A percentile compares a stretch with the other conserved stretches of the same genome.
Conservation (phyloP, 371 early-diverging fungal species). For the Zopfochytrium polystomum region DNA sequence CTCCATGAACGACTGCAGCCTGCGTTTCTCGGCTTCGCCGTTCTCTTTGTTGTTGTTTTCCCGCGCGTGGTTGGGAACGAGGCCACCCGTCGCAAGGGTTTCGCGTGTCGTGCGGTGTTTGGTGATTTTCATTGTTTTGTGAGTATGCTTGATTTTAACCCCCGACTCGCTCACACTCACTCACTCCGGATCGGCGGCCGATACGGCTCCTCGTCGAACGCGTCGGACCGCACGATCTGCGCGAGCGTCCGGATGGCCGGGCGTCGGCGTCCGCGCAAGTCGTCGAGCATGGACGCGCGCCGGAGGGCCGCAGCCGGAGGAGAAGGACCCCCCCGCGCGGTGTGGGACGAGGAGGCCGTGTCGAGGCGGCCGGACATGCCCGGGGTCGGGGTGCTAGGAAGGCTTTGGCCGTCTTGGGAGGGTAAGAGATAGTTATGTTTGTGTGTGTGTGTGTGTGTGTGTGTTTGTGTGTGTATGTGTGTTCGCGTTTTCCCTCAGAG, state of each 20-base stretch:
- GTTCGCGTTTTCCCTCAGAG: not conserved
- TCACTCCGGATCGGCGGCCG: conserved; percentile 30
- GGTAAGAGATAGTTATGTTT: conserved; percentile 9
- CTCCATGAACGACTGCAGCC: conserved; percentile 32
- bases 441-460: too few species aligned
- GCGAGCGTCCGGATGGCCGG: conserved; percentile 31
- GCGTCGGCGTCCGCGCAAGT: conserved; percentile 13
- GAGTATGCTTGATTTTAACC: too few species aligned
- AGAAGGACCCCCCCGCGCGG: too few species aligned
- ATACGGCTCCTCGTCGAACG: conserved; percentile 35
- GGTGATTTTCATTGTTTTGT: too few species aligned
- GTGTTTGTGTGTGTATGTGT: too few species aligned
- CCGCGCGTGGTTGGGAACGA: not conserved
- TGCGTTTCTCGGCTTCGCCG: conserved; percentile 26
- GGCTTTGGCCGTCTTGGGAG: conserved; percentile 2
- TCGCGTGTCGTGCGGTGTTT: too few species aligned
- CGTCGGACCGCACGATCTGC: conserved; percentile 30
- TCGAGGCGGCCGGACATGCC: too few species aligned
- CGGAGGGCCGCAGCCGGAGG: too few species aligned
- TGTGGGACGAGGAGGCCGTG: too few species aligned
- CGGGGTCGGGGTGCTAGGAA: not conserved
- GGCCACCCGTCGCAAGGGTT: too few species aligned
- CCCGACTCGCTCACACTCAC: too few species aligned
- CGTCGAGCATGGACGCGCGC: too few species aligned
- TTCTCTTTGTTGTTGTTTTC: conserved; percentile 15